Base-by-base conservation (phyloP, 139 green algal species). In the Closterium sp. region DNA sequence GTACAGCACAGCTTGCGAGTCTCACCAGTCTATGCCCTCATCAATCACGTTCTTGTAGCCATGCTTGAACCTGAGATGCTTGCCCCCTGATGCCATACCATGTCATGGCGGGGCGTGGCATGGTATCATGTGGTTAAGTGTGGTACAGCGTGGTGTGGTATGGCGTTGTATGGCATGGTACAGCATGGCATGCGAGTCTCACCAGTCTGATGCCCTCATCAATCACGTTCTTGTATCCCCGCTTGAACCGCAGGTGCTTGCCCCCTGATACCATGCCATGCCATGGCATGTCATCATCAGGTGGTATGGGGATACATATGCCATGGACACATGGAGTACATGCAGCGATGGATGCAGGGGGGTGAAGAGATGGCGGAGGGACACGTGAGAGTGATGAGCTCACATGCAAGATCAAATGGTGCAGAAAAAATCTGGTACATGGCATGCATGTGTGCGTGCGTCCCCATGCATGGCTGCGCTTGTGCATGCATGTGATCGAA, bases 211-310 rank as follows among this genome's bases (percentile, higher is more conserved):
- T 34, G 86, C 91, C 91, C 86, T 93, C 91, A 92, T 97, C 94
- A 91, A 99, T 99, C 3, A 99, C 97, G 93, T 99, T 99, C 94
- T 98, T 98, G 96, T 99, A 99, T 21, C 98, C 98, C 28, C 97
- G 96, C 94, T 97, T 97, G 96, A 96, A 99, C 38, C 97, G 96
- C 91, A 93, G 85, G 89, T 95, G 95, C 30, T 90, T 89, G 9
- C 95, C 95, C 13, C 90, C 90, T 92, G 90, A n/a, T n/a, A n/a
- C n/a, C n/a, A 50, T 50, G 38, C 3, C 38, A 50, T 50, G 38
- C 38, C 5, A 50, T 17, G 38, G 4, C 34, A 42, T 42, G 34
- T 6, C 34, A 42, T 42, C n/a, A 4, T 3, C 34, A 42, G 4
- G 4, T 70, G 45, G 45, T 19, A 19, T 70, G 10, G 50, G 50